Conservation (phyloP, 257 asterid genomes). For the Scutellaria barbata region DNA sequence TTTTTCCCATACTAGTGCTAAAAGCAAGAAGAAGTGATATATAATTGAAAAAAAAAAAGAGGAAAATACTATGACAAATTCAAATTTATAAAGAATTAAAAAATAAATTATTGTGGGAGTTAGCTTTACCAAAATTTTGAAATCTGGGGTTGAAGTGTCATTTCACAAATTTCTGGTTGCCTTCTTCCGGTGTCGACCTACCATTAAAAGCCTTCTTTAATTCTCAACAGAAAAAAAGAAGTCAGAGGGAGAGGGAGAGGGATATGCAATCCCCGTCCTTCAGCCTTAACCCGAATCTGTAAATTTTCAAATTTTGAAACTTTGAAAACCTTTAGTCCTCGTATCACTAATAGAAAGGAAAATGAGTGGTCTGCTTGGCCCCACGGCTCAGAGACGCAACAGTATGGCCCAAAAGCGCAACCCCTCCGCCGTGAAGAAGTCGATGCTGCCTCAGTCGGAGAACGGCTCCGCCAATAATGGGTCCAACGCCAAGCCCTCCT, state of each 20-base stretch:
- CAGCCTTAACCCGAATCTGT: no score
- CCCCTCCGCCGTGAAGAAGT: constrained; percentile 47
- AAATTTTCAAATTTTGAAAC: not conserved
- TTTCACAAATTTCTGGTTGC: not conserved
- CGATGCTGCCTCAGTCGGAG: constrained; percentile 52
- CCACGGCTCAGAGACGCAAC: constrained; percentile 57
- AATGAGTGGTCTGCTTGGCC: constrained; percentile 59
- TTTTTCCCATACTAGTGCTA: no score
- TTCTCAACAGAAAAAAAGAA: constrained; percentile 9
- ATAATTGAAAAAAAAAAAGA: no score
- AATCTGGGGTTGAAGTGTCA: not conserved
- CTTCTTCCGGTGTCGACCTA: not conserved
- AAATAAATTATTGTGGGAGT: no score
- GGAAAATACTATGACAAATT: no score
- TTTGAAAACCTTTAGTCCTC: not conserved
- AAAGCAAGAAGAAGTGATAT: no score
- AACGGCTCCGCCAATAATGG: constrained; percentile 56
- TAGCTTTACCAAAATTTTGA: not conserved
- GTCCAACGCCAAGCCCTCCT: constrained; percentile 47
- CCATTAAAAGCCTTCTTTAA: not conserved
- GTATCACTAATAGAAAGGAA: not conserved
- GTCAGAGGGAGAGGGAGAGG: not conserved
- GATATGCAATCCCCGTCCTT: not conserved
- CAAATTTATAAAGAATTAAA: no score
- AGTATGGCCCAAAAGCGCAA: constrained; percentile 53